phyloP scores from a whole-genome alignment of 1,284 basidiomycete genomes.

The Puccinia horiana region DNA sequence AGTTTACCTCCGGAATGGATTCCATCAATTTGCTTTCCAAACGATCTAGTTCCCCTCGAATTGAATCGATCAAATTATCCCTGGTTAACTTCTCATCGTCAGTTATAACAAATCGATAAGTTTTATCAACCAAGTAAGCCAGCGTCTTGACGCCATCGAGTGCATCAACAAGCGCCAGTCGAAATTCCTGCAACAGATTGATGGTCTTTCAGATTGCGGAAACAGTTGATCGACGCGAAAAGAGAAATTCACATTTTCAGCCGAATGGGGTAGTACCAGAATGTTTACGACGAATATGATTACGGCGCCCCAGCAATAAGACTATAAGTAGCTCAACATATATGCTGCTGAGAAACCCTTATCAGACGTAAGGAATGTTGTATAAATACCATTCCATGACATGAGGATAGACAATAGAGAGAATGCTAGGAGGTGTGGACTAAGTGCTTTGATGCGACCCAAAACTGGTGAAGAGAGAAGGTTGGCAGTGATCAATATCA shows the following conservation, averaged over 20 bases:
- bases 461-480: constrained; percentile 48
- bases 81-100: constrained; percentile 58
- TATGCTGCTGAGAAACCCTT: constrained; percentile 53
- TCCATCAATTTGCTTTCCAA: constrained; percentile 57
- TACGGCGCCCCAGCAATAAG: constrained; percentile 56
- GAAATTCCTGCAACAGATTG: constrained; percentile 54
- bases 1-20: constrained; percentile 58
- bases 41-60: constrained; percentile 58
- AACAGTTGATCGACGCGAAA: background rate
- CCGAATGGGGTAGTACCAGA: constrained; percentile 57
- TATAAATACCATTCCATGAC: constrained; percentile 58
- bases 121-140: constrained; percentile 56
- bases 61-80: constrained; percentile 56
- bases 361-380: constrained; percentile 47
- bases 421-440: constrained; percentile 56
- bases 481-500: background rate
- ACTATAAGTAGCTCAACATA: constrained; percentile 57
- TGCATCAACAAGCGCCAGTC: constrained; percentile 57
- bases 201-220: too few relatives aligned
- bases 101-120: constrained; percentile 57
- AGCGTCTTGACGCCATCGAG: constrained; percentile 58
- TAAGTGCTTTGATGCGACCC: constrained; percentile 55
- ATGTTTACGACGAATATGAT: constrained; percentile 59
- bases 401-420: constrained; percentile 57
- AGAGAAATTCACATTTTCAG: constrained; percentile 53